These are phyloP conservation scores for Oxalis stricta DNA, from an alignment of 441 rosid genomes.

Conservation along the genomic window DNA sequence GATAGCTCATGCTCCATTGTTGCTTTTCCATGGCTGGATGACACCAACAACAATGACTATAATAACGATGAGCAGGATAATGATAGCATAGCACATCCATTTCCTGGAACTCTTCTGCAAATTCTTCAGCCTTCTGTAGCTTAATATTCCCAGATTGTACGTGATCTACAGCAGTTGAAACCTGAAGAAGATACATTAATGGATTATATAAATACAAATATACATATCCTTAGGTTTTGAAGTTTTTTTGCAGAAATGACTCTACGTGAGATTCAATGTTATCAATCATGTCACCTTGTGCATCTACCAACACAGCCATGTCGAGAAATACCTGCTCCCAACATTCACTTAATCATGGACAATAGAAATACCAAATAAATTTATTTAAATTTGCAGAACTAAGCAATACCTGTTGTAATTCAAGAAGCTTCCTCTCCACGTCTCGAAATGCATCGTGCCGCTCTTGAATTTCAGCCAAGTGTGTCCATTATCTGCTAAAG, in stretches of 20 bases:
- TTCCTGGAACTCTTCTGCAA: constrained; percentile 75
- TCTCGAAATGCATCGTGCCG: constrained; percentile 91
- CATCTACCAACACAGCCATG: constrained; percentile 93
- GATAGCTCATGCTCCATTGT: constrained; percentile 42
- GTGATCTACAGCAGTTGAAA: constrained; percentile 83
- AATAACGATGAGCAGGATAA: constrained; percentile 68
- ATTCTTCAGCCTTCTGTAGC: constrained; percentile 60
- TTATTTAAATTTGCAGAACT: neutral
- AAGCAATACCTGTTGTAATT: constrained; percentile 69
- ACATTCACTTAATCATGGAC: too few species aligned
- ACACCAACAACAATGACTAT: constrained; percentile 52
- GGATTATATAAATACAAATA: neutral
- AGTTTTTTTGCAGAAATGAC: too few species aligned
- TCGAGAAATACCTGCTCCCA: constrained; percentile 71
- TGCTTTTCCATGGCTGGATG: constrained; percentile 68
- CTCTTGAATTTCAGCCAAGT: constrained; percentile 95
- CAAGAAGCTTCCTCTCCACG: constrained; percentile 80
- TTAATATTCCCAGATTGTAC: constrained; percentile 73
- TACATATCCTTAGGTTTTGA: too few species aligned
- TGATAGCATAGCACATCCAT: constrained; percentile 84
- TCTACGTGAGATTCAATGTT: constrained; percentile 91
- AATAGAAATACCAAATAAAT: too few species aligned
- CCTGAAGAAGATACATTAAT: constrained; percentile 23
- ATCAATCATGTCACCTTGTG: constrained; percentile 95
- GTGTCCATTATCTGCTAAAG: constrained; percentile 79